Evolutionary conservation across 2,329 filamentous ascomycete species (phyloP), one percentile per base, ranked within the genome.

Genomic region (Claviceps quebecensis): DNA sequence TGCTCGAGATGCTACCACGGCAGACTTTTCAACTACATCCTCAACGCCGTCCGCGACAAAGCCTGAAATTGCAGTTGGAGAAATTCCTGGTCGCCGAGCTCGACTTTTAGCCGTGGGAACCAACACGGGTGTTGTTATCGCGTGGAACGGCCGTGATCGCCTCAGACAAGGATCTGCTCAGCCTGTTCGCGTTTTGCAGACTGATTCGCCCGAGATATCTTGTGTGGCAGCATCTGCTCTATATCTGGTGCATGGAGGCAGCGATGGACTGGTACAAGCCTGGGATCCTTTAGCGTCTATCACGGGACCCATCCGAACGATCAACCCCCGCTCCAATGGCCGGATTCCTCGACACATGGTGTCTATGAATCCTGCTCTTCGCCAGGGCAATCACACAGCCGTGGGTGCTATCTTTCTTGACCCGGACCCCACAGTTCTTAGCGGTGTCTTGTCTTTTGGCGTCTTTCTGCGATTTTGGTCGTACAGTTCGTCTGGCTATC

Each of bases 271-370:
- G 3, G 91, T 95, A 4, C 93, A 97, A 65, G 87, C 89, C 5
- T 98, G 93, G 93, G 93, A 98, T 69, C 87, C 86, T n/a, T 72
- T 98, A 46, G 87, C 84, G 1, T 97, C 91, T 2, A 85, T 77
- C 0, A 68, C 76, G 17, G 81, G 84, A 19, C 87, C 93, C 0
- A 77, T 97, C 49, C 81, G 89, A 40, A 97, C 89, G 0, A 73
- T 98, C 50, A 90, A 95, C 62, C 87, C 88, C 2, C 82, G 86
- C 14, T 89, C 91, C 57, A 86, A 86, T 2, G 84, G 86, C 7
- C 82, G 88, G 29, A 84, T 90, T 48, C 86, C 90, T 56, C 86
- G 90, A 52, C 81, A 89, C 56, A 70, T 81, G 58, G 65, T 73
- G 43, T 64, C 74, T 23, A 67, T 73, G 54, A 75, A 77, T 41